Base-by-base conservation (phyloP, 192 early-diverging fungal genomes). In the Coemansia pectinata region DNA sequence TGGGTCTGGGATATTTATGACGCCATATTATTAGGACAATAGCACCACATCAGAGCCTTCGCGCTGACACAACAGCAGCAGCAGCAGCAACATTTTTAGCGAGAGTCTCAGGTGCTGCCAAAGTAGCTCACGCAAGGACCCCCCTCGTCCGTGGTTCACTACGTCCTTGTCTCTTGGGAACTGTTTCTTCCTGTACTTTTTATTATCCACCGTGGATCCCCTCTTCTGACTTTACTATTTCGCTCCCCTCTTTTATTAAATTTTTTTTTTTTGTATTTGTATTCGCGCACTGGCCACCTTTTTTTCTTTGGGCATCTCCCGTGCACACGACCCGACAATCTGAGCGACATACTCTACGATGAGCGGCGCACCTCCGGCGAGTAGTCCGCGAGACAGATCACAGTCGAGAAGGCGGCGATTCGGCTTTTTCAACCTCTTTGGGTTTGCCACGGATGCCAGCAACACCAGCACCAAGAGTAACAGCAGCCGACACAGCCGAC, bases 351-450 rank as follows among this genome's bases (percentile, higher is more conserved):
- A 25, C 65, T 36, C 33, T 27, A 48, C 19, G 12, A 79, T 79
- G 73, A 67, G 66, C 62, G 45, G 57, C 42, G 47, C 55, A n/a
- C 53, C 55, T n/a, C 61, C 40, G 38, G 40, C 69, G 45, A 40
- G 66, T 7, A 64, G 44, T 5, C 57, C 41, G 15, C 70, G 53
- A 33, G 45, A 44, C 52, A 67, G 74, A 73, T 73, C 70, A 21
- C 65, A 65, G 42, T 33, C 71, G 23, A 72, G 67, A 58, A 64
- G 63, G 27, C 69, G 53, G 50, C 74, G 74, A 27, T 81, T 81
- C 65, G 79, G 79, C 41, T 70, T 81, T 45, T 69, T 81, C 41
- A 81, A 68, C 68, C 65, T 81, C 31, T 81, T 81, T 73, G 79
- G 79, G 8, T 77, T 81, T 34, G 52, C 44, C 59, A 61, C 50